Conservation (phyloP, 1,284 basidiomycete species). For the Rhodofomes roseus region DNA sequence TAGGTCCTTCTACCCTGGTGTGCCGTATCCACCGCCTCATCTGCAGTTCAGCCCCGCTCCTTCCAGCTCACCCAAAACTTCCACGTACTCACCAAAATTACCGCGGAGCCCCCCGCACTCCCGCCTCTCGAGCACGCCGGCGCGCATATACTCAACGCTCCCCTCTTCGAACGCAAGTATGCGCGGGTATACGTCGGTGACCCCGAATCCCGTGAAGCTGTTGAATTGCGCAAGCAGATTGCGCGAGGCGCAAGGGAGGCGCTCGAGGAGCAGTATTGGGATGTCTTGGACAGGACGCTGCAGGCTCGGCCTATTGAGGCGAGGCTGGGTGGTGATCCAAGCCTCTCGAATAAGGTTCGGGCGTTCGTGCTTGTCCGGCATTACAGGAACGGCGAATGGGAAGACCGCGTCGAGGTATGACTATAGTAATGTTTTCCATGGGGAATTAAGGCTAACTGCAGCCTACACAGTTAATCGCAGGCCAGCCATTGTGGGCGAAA, state of each 20-base stretch:
- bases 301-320: conserved; percentile 84
- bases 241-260: conserved; percentile 71
- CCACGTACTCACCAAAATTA: conserved; percentile 70
- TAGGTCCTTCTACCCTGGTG: conserved; percentile 28
- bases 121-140: conserved; percentile 72
- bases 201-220: conserved; percentile 63
- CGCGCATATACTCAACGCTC: conserved; percentile 74
- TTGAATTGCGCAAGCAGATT: conserved; percentile 62
- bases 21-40: neutral
- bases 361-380: conserved; percentile 82
- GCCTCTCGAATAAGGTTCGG: conserved; percentile 84
- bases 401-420: conserved; percentile 80
- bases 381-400: conserved; percentile 82
- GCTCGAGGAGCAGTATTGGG: conserved; percentile 84
- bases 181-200: conserved; percentile 71
- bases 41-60: conserved; percentile 36
- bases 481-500: conserved; percentile 90
- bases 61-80: conserved; percentile 67
- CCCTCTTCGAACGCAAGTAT: conserved; percentile 69
- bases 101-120: conserved; percentile 60
- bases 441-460: neutral
- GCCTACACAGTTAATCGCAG: conserved; percentile 62
- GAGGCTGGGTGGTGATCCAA: conserved; percentile 88
- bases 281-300: conserved; percentile 83
- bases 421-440: conserved; percentile 12